Evolutionary conservation across 768 basidiomycete species (phyloP).

Genomic region (Lactarius hatsudake): DNA sequence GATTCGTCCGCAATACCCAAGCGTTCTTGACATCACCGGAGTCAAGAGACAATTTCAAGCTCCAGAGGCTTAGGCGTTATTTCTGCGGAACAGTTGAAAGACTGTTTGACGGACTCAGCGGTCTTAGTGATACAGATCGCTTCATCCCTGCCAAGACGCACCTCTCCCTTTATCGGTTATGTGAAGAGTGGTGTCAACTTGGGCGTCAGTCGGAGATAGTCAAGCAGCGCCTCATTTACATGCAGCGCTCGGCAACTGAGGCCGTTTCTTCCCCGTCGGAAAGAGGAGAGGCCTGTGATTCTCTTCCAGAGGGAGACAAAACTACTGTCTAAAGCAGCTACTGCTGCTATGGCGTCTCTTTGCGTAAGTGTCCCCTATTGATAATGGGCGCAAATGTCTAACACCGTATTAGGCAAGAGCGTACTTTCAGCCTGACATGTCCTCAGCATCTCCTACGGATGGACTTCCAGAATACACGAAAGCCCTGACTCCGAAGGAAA

Average conservation of each 20-base stretch:
- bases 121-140: constrained; percentile 69
- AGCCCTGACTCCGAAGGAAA: constrained; percentile 49
- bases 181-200: constrained; percentile 92
- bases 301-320: constrained; percentile 55
- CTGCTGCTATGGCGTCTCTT: constrained; percentile 84
- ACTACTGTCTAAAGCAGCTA: constrained; percentile 73
- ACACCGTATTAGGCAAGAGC: constrained; percentile 61
- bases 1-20: constrained; percentile 83
- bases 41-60: constrained; percentile 68
- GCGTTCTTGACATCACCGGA: constrained; percentile 69
- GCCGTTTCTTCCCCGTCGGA: constrained; percentile 53
- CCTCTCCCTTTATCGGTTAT: constrained; percentile 75
- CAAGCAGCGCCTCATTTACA: constrained; percentile 64
- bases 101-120: constrained; percentile 72
- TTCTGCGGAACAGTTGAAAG: constrained; percentile 89
- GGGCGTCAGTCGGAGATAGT: constrained; percentile 72
- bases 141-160: constrained; percentile 75
- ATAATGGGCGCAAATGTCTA: constrained; percentile 6
- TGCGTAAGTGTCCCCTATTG: constrained; percentile 58
- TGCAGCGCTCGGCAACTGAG: constrained; percentile 63
- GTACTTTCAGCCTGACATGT: constrained; percentile 61
- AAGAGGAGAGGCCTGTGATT: constrained; percentile 39
- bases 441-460: constrained; percentile 64
- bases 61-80: constrained; percentile 82
- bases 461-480: constrained; percentile 50